Base-by-base conservation (phyloP, 345 rosid species). In the Reutealis trisperma region DNA sequence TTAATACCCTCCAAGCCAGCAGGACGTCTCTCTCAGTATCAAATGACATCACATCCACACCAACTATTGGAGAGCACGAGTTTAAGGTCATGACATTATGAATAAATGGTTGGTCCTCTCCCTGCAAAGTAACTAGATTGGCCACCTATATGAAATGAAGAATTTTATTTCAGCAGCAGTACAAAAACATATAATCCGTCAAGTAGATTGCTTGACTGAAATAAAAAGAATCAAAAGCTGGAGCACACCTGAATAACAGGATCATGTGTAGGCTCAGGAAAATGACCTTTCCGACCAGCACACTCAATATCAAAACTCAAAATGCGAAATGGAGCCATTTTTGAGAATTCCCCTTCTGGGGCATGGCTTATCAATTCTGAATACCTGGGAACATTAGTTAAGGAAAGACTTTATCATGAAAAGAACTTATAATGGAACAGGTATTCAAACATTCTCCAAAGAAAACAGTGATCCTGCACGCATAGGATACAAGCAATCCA, bases 231-330 rank as follows among this genome's bases (percentile, higher is more conserved):
- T 11, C 13, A 61, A 63, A 74, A 76, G 70, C 22, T 57, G 70
- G 21, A 25, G 52, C 32, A 16, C 67, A 96, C 99, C 98, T 96
- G 99, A 84, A 96, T 96, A 70, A 96, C 97, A 75, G 98, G 98
- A 86, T 96, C 99, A 71, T 96, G 99, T 72, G 84, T 84, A 78
- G 99, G 92, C 92, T 96, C 99, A 3, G 99, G 99, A 88, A 96
- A 96, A 83, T 96, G 98, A 74, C 99, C 99, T 87, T 93, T 96
- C 73, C 95, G 98, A 62, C 99, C 99, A 54, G 99, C 98, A 84
- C 98, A 96, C 87, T 96, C 98, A 59, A 96, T 96, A 77, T 96
- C 99, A 83, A 96, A 96, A 89, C 98, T 96, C 81, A 96, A 86
- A 74, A 96, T 84, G 69, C 99, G 97, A 82, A 96, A 93, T 25